Evolutionary conservation across 768 basidiomycete genomes (phyloP).

Genomic region (Leccinum pellstonianum): DNA sequence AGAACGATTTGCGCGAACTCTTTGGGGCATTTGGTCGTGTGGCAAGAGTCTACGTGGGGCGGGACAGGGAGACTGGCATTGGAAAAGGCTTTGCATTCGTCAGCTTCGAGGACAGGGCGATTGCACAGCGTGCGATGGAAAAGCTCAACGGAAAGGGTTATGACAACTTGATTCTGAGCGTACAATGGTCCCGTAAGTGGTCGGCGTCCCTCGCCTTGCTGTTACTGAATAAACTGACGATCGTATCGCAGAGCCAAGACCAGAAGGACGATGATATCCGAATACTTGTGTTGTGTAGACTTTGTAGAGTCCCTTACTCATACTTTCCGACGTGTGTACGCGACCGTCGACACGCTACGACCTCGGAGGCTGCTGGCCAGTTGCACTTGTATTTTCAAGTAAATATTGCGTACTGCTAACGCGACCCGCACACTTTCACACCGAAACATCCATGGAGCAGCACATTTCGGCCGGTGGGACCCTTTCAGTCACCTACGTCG

Average conservation of each 20-base stretch:
- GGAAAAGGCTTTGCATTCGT: conserved; percentile 99
- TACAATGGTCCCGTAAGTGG: conserved; percentile 63
- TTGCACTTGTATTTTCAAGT: neutral
- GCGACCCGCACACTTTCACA: neutral
- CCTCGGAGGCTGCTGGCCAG: neutral
- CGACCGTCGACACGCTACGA: neutral
- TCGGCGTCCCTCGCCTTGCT: neutral
- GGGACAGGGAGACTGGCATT: conserved; percentile 90
- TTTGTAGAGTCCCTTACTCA: neutral
- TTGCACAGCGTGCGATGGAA: conserved; percentile 85
- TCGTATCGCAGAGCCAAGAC: conserved; percentile 39
- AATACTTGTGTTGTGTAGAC: neutral
- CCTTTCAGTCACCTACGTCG: conserved; percentile 45
- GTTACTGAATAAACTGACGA: conserved; percentile 4
- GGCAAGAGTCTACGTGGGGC: conserved; percentile 88
- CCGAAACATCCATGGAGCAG: conserved; percentile 11
- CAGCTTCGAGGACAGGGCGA: conserved; percentile 80
- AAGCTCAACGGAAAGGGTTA: conserved; percentile 92
- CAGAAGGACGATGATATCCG: conserved; percentile 36
- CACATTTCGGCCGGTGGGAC: neutral
- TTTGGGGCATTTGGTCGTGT: conserved; percentile 86
- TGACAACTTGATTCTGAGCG: conserved; percentile 81
- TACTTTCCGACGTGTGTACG: neutral
- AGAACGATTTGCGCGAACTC: conserved; percentile 89
- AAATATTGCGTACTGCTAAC: neutral